phyloP scores from a whole-genome alignment of 2,329 filamentous ascomycete species.

The Cordyceps cicadae region DNA sequence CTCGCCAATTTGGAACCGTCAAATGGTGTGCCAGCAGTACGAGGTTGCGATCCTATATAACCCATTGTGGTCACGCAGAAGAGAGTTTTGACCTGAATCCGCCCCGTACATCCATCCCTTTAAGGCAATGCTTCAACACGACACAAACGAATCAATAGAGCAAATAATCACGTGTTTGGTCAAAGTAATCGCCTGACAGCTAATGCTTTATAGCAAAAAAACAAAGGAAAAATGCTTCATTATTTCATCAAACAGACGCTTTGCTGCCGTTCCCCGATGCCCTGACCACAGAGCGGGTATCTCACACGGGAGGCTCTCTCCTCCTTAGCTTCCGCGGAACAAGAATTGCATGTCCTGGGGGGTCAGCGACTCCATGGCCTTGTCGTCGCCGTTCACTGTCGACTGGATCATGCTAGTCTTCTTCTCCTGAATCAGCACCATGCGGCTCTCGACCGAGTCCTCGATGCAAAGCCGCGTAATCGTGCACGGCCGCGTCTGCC shows the following conservation, averaged over 20 bases:
- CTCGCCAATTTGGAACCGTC: too few species aligned
- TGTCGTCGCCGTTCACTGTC: slow-evolving; percentile 88
- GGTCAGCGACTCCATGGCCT: slow-evolving; percentile 83
- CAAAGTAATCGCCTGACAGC: not conserved
- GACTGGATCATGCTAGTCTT: slow-evolving; percentile 97
- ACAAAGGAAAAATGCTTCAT: not conserved
- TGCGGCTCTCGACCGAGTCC: slow-evolving; percentile 91
- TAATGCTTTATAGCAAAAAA: not conserved
- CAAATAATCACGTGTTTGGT: not conserved
- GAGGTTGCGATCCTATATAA: too few species aligned
- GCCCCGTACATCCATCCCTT: too few species aligned
- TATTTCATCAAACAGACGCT: too few species aligned
- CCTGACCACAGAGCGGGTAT: not conserved
- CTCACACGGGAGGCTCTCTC: not conserved
- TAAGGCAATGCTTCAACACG: too few species aligned
- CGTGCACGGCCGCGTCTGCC: slow-evolving; percentile 85
- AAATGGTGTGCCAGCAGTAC: too few species aligned
- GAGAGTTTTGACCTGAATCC: too few species aligned
- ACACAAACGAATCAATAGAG: not conserved
- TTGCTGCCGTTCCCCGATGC: too few species aligned
- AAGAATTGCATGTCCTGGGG: slow-evolving; percentile 93
- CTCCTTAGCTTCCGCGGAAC: slow-evolving; percentile 53
- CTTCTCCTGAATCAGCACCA: slow-evolving; percentile 95
- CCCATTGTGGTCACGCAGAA: too few species aligned
- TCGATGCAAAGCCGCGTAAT: slow-evolving; percentile 95